A percentile compares a stretch with the other conserved stretches of the same genome.
phyloP scores from a whole-genome alignment of 2,329 filamentous ascomycete species.

The Penicillium polonicum region DNA sequence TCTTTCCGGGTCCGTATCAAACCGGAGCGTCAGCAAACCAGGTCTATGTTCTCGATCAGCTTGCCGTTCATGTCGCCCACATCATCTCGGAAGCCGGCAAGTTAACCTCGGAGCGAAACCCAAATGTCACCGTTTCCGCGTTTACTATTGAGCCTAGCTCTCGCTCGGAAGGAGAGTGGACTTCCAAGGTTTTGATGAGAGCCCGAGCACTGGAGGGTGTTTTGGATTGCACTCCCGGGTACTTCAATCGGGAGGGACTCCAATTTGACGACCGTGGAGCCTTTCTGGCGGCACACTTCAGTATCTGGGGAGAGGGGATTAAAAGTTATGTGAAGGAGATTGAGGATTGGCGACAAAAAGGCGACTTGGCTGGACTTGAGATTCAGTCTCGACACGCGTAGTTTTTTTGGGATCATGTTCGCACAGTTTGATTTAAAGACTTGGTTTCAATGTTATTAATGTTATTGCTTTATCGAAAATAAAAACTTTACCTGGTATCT shows the following conservation, averaged over 20 bases:
- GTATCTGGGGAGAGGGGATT: conserved; percentile 35
- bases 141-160: conserved; percentile 42
- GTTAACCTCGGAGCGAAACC: conserved; percentile 6
- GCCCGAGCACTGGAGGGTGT: conserved; percentile 44
- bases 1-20: conserved; percentile 50
- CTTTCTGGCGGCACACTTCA: conserved; percentile 29
- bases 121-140: background rate
- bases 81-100: conserved; percentile 40
- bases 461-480: background rate
- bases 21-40: conserved; percentile 42
- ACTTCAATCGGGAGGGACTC: conserved; percentile 51
- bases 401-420: background rate
- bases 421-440: background rate
- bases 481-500: background rate
- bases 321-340: conserved; percentile 29
- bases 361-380: conserved; percentile 27
- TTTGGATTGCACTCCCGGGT: conserved; percentile 55
- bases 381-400: background rate
- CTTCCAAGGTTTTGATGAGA: conserved; percentile 39
- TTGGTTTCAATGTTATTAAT: background rate
- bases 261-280: conserved; percentile 25
- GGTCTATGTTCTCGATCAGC: conserved; percentile 37
- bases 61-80: conserved; percentile 47
- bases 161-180: conserved; percentile 52
- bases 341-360: conserved; percentile 27